Evolutionary conservation across 805 yeast genomes (phyloP).

Genomic region (Metschnikowia kofuensis): DNA sequence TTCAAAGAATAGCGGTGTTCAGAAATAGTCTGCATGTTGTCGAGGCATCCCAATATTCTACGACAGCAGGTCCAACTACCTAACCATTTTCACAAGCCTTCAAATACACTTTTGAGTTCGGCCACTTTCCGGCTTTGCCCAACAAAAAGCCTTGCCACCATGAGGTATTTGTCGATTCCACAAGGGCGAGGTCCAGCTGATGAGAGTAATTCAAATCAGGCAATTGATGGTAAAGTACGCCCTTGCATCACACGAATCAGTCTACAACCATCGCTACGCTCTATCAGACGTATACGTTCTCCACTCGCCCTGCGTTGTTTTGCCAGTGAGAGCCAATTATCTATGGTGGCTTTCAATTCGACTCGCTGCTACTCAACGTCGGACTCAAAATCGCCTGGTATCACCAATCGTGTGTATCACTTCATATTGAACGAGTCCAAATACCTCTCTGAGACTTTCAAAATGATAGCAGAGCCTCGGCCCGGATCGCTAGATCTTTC

Average conservation of each 20-base stretch:
- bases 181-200: background rate
- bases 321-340: background rate
- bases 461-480: slow-evolving; percentile 2
- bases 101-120: background rate
- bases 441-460: slow-evolving; percentile 8
- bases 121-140: background rate
- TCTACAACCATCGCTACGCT: background rate
- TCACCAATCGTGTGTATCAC: slow-evolving; percentile 1
- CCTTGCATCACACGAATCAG: too few relatives aligned
- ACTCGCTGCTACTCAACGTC: background rate
- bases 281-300: background rate
- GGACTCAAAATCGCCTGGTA: background rate
- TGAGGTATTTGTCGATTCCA: background rate
- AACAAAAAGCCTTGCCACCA: background rate
- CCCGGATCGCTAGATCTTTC: slow-evolving; percentile 1
- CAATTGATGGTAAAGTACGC: too few relatives aligned
- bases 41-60: background rate
- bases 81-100: background rate
- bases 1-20: background rate
- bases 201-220: too few relatives aligned
- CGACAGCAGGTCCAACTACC: background rate
- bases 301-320: background rate
- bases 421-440: slow-evolving; percentile 12
- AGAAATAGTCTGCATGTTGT: background rate
- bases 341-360: too few relatives aligned